A percentile compares a stretch with the other conserved stretches of the same genome.
Conservation (phyloP, 2,329 filamentous ascomycete species). For the Fusarium sp. region DNA sequence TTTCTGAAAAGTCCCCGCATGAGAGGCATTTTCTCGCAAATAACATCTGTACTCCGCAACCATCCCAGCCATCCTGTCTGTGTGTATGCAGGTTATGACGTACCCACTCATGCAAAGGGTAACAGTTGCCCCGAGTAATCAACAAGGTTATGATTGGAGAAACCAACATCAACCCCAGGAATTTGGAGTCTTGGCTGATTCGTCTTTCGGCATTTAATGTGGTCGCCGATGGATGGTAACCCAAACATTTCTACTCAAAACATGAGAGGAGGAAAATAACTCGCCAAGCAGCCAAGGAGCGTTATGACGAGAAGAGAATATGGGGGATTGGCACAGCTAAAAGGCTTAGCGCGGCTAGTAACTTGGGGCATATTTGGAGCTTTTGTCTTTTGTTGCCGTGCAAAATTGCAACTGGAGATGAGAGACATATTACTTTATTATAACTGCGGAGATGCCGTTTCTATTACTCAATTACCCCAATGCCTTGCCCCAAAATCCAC, state of each 20-base stretch:
- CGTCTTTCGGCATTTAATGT: slow-evolving; percentile 15
- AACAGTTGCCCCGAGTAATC: neutral
- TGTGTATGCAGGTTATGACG: neutral
- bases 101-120: neutral
- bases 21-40: slow-evolving; percentile 13
- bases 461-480: slow-evolving; percentile 8
- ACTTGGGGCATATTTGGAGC: neutral
- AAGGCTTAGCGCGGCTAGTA: neutral
- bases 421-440: neutral
- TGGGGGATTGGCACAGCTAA: neutral
- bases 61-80: neutral
- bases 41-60: neutral
- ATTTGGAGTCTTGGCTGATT: slow-evolving; percentile 9
- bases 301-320: neutral
- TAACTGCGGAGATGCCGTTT: neutral
- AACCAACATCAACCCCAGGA: neutral
- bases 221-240: slow-evolving; percentile 2
- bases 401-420: neutral
- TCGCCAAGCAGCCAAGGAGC: slow-evolving; percentile 13
- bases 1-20: neutral
- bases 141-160: neutral
- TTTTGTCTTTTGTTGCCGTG: neutral
- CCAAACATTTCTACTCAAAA: neutral
- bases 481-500: neutral
- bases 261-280: slow-evolving; percentile 1